phyloP scores from a whole-genome alignment of 306 rosid species.

The Clitoria ternatea region DNA sequence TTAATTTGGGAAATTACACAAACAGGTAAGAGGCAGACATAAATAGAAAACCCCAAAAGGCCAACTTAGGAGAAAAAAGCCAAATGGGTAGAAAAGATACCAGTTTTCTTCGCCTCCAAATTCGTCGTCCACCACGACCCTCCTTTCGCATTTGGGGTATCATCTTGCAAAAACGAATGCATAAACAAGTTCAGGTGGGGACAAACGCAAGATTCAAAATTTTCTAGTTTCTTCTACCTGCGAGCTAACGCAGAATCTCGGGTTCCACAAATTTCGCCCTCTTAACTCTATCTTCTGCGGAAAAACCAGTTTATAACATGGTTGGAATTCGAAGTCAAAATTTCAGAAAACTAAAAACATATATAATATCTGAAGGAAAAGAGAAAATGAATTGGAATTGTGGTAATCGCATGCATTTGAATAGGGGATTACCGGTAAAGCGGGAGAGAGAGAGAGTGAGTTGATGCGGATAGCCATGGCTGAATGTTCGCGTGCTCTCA shows the following conservation, averaged over 20 bases:
- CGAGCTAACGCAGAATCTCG: slow-evolving; percentile 33
- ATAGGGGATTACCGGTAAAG: slow-evolving; percentile 28
- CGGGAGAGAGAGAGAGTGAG: slow-evolving; percentile 26
- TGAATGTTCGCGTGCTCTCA: neutral
- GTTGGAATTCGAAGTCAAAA: neutral
- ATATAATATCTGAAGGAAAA: neutral
- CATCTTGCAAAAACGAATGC: slow-evolving; percentile 42
- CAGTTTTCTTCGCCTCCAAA: slow-evolving; percentile 89
- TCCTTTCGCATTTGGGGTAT: slow-evolving; percentile 46
- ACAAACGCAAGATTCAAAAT: neutral
- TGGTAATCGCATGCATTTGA: neutral
- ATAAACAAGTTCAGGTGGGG: slow-evolving; percentile 3
- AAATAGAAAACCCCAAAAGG: neutral
- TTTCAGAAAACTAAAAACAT: neutral
- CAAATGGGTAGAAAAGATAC: slow-evolving; percentile 30
- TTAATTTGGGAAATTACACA: slow-evolving; percentile 19
- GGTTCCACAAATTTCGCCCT: slow-evolving; percentile 39
- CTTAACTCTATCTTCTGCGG: slow-evolving; percentile 51
- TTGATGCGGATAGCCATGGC: slow-evolving; percentile 49
- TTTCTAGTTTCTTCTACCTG: slow-evolving; percentile 35
- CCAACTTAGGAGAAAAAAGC: neutral
- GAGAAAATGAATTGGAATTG: neutral
- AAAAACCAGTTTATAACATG: neutral
- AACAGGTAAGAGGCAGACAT: slow-evolving; percentile 18
- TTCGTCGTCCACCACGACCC: slow-evolving; percentile 49